These are phyloP conservation scores for Marasmius tenuissimus DNA, from an alignment of 1,284 basidiomycete genomes.

Conservation along the genomic window DNA sequence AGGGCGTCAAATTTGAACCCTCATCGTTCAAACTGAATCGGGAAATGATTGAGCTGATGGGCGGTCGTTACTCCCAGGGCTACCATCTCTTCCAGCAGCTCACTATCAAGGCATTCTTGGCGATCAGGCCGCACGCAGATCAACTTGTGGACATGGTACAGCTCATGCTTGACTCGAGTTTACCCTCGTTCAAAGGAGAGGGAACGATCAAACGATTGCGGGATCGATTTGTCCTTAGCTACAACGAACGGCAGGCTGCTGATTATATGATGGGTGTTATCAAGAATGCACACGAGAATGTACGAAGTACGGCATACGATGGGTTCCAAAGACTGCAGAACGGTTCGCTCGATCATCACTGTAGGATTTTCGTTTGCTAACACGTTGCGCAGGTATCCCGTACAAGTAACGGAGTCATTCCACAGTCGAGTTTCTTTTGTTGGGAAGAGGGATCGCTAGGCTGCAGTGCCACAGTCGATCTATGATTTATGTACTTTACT, in stretches of 20 bases:
- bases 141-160: conserved; percentile 88
- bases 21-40: conserved; percentile 97
- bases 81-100: conserved; percentile 94
- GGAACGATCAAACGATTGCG: conserved; percentile 84
- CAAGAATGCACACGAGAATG: conserved; percentile 93
- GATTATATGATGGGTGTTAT: conserved; percentile 90
- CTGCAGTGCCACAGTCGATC: too few species aligned
- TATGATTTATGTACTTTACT: too few species aligned
- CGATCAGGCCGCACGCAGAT: conserved; percentile 88
- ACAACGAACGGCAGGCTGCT: conserved; percentile 90
- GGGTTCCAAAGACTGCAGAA: conserved; percentile 79
- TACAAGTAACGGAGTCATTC: conserved; percentile 40
- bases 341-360: conserved; percentile 31
- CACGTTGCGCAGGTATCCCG: conserved; percentile 41
- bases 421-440: too few species aligned
- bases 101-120: conserved; percentile 95
- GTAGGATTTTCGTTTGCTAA: conserved; percentile 2
- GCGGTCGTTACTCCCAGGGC: conserved; percentile 89
- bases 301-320: conserved; percentile 90
- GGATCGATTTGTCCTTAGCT: conserved; percentile 83
- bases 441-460: too few species aligned
- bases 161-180: conserved; percentile 92
- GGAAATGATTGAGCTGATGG: conserved; percentile 98
- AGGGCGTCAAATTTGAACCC: conserved; percentile 98
- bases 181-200: conserved; percentile 97